These are phyloP conservation scores for Pseudocercospora cruenta DNA, from an alignment of 2,329 filamentous ascomycete species.

Conservation along the genomic window DNA sequence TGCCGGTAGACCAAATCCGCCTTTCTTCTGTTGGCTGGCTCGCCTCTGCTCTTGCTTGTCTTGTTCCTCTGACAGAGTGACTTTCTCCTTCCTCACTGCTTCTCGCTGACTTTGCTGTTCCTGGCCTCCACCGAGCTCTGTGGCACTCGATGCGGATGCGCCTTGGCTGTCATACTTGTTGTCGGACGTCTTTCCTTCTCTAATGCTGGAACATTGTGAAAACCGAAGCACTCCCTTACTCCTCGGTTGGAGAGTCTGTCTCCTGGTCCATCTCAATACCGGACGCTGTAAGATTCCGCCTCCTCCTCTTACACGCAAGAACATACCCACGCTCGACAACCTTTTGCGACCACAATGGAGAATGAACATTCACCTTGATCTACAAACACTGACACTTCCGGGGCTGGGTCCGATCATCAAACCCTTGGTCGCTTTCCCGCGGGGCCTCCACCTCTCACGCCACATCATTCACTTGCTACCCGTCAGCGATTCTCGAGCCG, in stretches of 20 bases:
- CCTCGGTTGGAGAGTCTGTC: background rate
- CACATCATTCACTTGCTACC: background rate
- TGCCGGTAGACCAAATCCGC: constrained; percentile 22
- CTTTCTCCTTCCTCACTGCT: background rate
- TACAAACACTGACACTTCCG: background rate
- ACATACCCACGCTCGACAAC: background rate
- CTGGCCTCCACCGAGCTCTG: background rate
- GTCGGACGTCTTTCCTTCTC: constrained; percentile 6
- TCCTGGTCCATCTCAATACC: background rate
- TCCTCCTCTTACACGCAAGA: background rate
- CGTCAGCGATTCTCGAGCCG: background rate
- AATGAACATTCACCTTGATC: background rate
- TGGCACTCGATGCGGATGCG: background rate
- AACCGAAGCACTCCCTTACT: constrained; percentile 1
- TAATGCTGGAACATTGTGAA: constrained; percentile 10
- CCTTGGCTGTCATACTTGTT: constrained; percentile 3
- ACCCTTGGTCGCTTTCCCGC: background rate
- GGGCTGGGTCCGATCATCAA: background rate
- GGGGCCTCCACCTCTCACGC: background rate
- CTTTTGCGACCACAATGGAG: background rate
- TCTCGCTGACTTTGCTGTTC: background rate
- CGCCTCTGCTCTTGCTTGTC: constrained; percentile 11
- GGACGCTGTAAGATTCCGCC: background rate
- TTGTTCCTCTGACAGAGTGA: background rate
- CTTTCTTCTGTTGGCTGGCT: constrained; percentile 10